Base-by-base conservation (phyloP, 805 yeast genomes). In the Yarrowia hollandica region DNA sequence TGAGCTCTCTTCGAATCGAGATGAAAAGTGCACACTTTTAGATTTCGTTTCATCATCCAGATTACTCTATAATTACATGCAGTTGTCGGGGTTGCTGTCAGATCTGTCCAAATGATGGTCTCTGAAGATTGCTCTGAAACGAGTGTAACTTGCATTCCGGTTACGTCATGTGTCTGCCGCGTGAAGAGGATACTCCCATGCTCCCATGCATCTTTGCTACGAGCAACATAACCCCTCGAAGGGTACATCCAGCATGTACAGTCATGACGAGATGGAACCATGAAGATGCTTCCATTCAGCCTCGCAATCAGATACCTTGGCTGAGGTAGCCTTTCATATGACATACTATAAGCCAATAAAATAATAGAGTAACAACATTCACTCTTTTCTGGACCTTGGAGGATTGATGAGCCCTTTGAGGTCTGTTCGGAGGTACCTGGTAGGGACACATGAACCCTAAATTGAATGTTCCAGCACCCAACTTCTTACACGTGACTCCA, bases 401-500 rank as follows among this genome's bases (percentile, higher is more conserved):
- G n/a, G n/a, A n/a, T n/a, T n/a, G 22, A 11, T 16, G 39, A 10
- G 39, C 39, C 25, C n/a, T n/a, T n/a, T n/a, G n/a, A n/a, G n/a
- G n/a, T n/a, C n/a, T n/a, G n/a, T n/a, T n/a, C n/a, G n/a, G n/a
- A n/a, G n/a, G n/a, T n/a, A n/a, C n/a, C 28, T 25, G 10, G 28
- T 25, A 10, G 6, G 28, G 6, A 25, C 9, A 25, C 28, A 6
- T 10, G 11, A 41, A 41, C 48, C 48, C 48, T 41, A 41, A 23
- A n/a, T 39, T 14, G 28, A n/a, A 15, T 25, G 28, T 6, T 25
- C 9, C 26, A 9, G 19, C 19, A 18, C 22, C 4, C 39, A n/a
- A n/a, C 22, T 18, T 18, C 39, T 35, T 19, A 35, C 52, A 44
- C 52, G 52, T 44, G 52, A 44, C 52, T 42, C 34, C 50, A 44